Percentiles rank a stretch among this genome's conserved stretches.
Conservation (phyloP, 495 filamentous ascomycete genomes). For the Penicillium ucsense region DNA sequence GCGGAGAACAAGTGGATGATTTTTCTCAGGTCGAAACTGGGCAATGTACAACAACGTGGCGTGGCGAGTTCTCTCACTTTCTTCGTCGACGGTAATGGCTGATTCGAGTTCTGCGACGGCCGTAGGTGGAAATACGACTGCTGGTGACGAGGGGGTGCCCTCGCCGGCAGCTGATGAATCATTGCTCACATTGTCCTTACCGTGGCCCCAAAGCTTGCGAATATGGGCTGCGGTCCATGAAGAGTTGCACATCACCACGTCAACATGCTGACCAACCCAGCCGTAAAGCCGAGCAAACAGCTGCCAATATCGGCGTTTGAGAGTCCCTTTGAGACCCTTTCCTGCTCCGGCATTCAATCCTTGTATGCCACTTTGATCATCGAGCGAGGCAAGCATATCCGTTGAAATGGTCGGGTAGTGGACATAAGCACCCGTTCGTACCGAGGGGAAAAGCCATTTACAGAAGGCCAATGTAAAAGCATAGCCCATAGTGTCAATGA, state of each 20-base stretch:
- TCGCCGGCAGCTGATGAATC: slow-evolving; percentile 24
- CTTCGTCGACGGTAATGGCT: slow-evolving; percentile 55
- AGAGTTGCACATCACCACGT: slow-evolving; percentile 95
- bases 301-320: slow-evolving; percentile 77
- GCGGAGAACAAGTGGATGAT: slow-evolving; percentile 73
- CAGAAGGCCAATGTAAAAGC: slow-evolving; percentile 76
- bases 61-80: slow-evolving; percentile 56
- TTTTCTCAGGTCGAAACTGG: slow-evolving; percentile 96
- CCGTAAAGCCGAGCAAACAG: slow-evolving; percentile 75
- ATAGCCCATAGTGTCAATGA: slow-evolving; percentile 97
- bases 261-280: slow-evolving; percentile 67
- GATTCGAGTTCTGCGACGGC: slow-evolving; percentile 73
- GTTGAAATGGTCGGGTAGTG: slow-evolving; percentile 98
- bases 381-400: slow-evolving; percentile 85
- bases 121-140: slow-evolving; percentile 83
- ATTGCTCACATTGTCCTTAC: slow-evolving; percentile 10
- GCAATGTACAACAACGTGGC: slow-evolving; percentile 81
- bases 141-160: slow-evolving; percentile 17
- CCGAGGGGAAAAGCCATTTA: slow-evolving; percentile 69
- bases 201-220: slow-evolving; percentile 61
- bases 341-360: slow-evolving; percentile 80
- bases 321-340: slow-evolving; percentile 49
- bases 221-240: slow-evolving; percentile 89
- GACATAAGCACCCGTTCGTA: slow-evolving; percentile 88
- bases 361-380: slow-evolving; percentile 52